A percentile compares a stretch with the other conserved stretches of the same genome.
phyloP scores from a whole-genome alignment of 208 protist genomes.

The Porcisia deanei region DNA sequence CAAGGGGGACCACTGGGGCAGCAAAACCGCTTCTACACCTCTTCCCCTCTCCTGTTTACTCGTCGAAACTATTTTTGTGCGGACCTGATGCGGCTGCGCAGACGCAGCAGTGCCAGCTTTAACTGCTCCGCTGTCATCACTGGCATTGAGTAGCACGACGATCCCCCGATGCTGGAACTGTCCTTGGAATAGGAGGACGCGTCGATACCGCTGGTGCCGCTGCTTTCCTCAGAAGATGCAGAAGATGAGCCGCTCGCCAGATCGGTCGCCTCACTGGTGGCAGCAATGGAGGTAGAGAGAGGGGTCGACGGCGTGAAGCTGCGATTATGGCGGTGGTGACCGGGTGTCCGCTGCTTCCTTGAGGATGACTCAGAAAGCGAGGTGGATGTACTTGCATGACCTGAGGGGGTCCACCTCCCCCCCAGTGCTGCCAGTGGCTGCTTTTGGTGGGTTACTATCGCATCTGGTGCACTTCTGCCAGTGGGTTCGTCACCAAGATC shows the following conservation, averaged over 20 bases:
- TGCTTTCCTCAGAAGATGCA: conserved; percentile 13
- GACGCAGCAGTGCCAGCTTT: conserved; percentile 51
- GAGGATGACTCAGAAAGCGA: background rate
- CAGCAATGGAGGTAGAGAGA: background rate
- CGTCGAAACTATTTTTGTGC: conserved; percentile 10
- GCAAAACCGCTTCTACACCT: no score
- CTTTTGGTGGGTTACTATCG: background rate
- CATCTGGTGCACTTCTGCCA: background rate
- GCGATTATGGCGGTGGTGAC: background rate
- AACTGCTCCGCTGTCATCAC: conserved; percentile 78
- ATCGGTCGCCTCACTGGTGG: conserved; percentile 1
- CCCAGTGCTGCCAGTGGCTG: background rate
- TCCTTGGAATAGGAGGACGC: background rate
- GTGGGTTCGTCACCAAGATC: background rate
- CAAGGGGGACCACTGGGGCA: no score
- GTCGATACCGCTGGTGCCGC: conserved; percentile 1
- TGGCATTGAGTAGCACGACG: conserved; percentile 26
- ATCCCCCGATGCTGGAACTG: background rate
- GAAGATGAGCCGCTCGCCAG: conserved; percentile 14
- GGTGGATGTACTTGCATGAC: background rate
- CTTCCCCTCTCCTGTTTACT: background rate
- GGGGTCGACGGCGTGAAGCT: background rate
- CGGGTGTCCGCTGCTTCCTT: conserved; percentile 2
- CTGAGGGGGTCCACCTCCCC: background rate
- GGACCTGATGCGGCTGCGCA: conserved; percentile 58